Base-by-base conservation (phyloP, 768 basidiomycete species). In the Rubroboletus satanas region DNA sequence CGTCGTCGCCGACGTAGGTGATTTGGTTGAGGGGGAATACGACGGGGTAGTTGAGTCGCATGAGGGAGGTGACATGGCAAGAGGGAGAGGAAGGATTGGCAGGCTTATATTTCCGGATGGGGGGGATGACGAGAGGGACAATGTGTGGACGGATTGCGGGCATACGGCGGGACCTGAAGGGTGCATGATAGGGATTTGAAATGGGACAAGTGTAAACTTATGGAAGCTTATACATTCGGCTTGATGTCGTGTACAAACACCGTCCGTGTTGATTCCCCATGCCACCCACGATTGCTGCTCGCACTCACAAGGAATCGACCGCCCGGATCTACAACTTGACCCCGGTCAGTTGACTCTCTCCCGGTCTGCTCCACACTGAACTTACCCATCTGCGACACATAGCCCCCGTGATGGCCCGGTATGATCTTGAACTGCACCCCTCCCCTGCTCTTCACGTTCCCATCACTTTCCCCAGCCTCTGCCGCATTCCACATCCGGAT, bases 321-420 rank as follows among this genome's bases (percentile, higher is more conserved):
- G 7, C 84, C 85, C 41, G 89, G 83, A 76, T 97, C 95, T 43
- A 97, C 79, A 57, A 94, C 95, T 98, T 64, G 33, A 33, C 10
- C 45, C 54, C 39, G 47, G 64, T 61, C 59, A 62, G 59, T 59
- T 60, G 62, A 72, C 69, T 23, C 6, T n/a, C 8, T 18, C 5
- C 53, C 49, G 56, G 58, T 45, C 38, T 44, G 39, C 28, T 42
- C 43, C 52, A 83, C 92, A 66, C 26, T n/a, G n/a, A 2, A 21
- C 21, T 26, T 74, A 98, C 96, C 73, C 83, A 98, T 90, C 65
- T 93, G 87, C 3, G 93, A 96, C 4, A 98, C 83, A 63, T 87
- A 88, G 9, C 95, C 96, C 36, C 95, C 94, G 72, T 97, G 92
- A 74, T 97, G 96, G 0, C 95, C 96, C 11, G 93, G 87, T 36